These are phyloP conservation scores for Coprinopsis marcescibilis DNA, from an alignment of 768 basidiomycete genomes.

Conservation along the genomic window DNA sequence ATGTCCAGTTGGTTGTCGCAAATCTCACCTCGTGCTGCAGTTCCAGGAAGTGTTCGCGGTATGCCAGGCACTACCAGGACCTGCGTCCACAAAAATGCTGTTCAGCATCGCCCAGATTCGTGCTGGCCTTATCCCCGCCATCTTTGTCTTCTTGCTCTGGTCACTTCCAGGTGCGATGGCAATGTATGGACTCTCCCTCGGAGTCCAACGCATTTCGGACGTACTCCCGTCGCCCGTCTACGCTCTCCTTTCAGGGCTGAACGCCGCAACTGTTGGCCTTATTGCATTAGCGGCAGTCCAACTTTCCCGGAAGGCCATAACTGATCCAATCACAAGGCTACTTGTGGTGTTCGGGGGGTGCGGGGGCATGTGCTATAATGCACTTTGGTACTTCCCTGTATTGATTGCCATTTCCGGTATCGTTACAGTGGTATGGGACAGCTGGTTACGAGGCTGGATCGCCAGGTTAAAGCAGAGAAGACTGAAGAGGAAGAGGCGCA, in stretches of 20 bases:
- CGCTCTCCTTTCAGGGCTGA: constrained; percentile 46
- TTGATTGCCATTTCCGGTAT: constrained; percentile 37
- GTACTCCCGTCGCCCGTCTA: constrained; percentile 40
- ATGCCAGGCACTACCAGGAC: constrained; percentile 42
- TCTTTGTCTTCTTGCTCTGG: constrained; percentile 38
- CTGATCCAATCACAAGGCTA: constrained; percentile 37
- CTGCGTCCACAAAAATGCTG: constrained; percentile 42
- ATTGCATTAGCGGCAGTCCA: constrained; percentile 47
- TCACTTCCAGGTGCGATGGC: constrained; percentile 41
- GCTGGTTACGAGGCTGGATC: constrained; percentile 16
- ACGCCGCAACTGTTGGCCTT: constrained; percentile 49
- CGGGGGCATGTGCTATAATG: constrained; percentile 45
- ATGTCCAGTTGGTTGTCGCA: background rate
- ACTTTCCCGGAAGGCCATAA: constrained; percentile 39
- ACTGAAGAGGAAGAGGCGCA: background rate
- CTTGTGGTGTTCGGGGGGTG: constrained; percentile 37
- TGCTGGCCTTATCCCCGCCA: constrained; percentile 35
- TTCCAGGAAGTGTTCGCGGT: constrained; percentile 44
- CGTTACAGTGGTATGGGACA: constrained; percentile 36
- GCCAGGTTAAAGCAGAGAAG: constrained; percentile 10
- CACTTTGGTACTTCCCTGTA: constrained; percentile 48
- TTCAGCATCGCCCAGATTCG: constrained; percentile 40
- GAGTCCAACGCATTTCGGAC: constrained; percentile 34
- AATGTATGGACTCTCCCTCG: constrained; percentile 42
- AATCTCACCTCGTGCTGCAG: constrained; percentile 12